Evolutionary conservation across 169 alveolate species (phyloP).

Genomic region (Plasmodium reichenowi): DNA sequence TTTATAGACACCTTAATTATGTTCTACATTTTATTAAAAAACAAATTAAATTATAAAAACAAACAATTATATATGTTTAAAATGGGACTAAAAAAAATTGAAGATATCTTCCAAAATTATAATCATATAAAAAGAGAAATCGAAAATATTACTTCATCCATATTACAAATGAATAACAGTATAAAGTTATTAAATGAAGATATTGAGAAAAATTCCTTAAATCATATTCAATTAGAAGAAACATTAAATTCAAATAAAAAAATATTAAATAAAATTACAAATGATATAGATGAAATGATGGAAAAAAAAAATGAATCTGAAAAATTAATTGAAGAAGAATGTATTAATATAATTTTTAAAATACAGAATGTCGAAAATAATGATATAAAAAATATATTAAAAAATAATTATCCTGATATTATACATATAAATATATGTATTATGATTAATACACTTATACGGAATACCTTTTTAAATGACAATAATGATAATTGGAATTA

Average conservation of each 20-base stretch:
- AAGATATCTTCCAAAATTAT: constrained; percentile 49
- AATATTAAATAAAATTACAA: constrained; percentile 26
- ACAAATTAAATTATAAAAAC: constrained; percentile 68
- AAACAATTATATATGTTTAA: constrained; percentile 64
- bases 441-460: constrained; percentile 42
- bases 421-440: constrained; percentile 33
- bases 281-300: constrained; percentile 63
- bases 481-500: constrained; percentile 75
- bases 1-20: constrained; percentile 40
- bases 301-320: constrained; percentile 71
- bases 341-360: constrained; percentile 55
- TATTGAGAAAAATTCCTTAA: constrained; percentile 30
- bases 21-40: constrained; percentile 67
- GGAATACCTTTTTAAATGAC: constrained; percentile 49
- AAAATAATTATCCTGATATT: constrained; percentile 36
- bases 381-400: constrained; percentile 70
- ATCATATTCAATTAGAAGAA: constrained; percentile 23
- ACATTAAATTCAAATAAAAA: constrained; percentile 26
- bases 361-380: constrained; percentile 66
- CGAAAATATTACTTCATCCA: constrained; percentile 11
- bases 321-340: constrained; percentile 67
- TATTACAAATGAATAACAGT: constrained; percentile 7
- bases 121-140: constrained; percentile 52
- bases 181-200: constrained; percentile 18
- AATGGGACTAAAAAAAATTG: constrained; percentile 67